Evolutionary conservation across 345 rosid species (phyloP), one percentile per base, ranked within the genome.

Genomic region (Euphorbia pulcherrima): DNA sequence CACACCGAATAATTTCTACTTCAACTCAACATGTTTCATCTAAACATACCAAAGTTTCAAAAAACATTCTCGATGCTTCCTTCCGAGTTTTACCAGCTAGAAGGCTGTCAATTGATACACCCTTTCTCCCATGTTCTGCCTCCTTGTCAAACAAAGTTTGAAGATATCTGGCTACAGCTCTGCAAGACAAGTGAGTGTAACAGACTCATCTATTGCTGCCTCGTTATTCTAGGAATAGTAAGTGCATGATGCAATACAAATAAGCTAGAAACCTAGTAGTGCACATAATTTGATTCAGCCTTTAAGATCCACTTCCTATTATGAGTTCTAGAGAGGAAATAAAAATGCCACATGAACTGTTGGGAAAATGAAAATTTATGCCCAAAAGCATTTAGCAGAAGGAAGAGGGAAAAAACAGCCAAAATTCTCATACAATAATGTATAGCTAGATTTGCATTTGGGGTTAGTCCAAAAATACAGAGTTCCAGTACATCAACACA

Each of bases 21-120:
- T 12, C 6, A 14, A 14, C 51, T 60, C 7, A 33, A 64, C 57
- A 1, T 8, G 76, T 74, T 29, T 27, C 6, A 18, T 40, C 62
- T 46, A 48, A 20, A 67, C 88, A 65, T 88, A 95, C 99, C 97
- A 95, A 80, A 59, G 98, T 87, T 76, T 95, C 99, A 11, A 95
- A 95, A 74, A 95, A 95, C 99, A 95, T 84, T 75, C 99, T 88
- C 0, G 98, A 88, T 44, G 99, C 99, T 78, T 95, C 99, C 79
- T 90, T 95, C 57, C 97, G 96, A 39, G 99, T 95, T 87, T 95
- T 95, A 64, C 94, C 92, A 37, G 86, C 74, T 64, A 95, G 79
- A 37, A 95, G 87, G 64, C 73, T 77, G 79, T 90, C 97, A 79
- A 90, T 74, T 7, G 81, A 79, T 62, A 94, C 71, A 24, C 74